Percentiles rank a stretch among this genome's conserved stretches.
These are phyloP conservation scores for Ilyonectria mors-panacis DNA, from an alignment of 2,329 filamentous ascomycete genomes.

Conservation along the genomic window DNA sequence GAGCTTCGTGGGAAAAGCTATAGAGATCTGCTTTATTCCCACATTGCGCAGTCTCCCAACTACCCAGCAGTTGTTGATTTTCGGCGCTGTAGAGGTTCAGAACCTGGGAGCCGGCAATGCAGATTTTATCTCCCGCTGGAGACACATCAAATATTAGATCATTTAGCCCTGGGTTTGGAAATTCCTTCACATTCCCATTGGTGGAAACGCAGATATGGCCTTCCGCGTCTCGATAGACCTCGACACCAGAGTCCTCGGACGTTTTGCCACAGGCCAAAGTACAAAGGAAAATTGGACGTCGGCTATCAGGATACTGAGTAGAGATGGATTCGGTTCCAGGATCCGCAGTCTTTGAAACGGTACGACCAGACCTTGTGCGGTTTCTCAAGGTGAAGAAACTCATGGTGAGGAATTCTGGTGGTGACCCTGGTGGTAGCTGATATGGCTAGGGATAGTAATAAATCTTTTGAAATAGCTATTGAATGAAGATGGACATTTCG, in stretches of 20 bases:
- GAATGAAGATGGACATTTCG: too few species aligned
- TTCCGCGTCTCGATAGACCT: neutral
- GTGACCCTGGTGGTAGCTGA: too few species aligned
- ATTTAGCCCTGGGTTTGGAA: neutral
- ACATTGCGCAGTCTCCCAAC: neutral
- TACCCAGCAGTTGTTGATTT: neutral
- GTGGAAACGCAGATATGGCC: neutral
- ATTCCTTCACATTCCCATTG: neutral
- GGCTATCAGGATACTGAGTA: neutral
- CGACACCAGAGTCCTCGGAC: neutral
- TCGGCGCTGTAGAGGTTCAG: neutral
- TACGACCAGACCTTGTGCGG: too few species aligned
- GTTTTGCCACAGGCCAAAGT: neutral
- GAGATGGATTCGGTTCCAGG: neutral
- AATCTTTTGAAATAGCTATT: too few species aligned
- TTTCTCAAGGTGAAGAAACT: too few species aligned
- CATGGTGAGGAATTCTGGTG: too few species aligned
- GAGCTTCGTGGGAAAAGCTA: neutral
- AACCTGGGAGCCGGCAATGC: neutral
- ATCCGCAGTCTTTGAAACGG: neutral
- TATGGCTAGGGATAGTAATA: too few species aligned
- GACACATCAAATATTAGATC: neutral
- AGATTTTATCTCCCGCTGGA: neutral
- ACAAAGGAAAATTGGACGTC: neutral
- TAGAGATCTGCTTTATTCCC: neutral